phyloP scores from a whole-genome alignment of 768 basidiomycete genomes.

The Russula sp. region DNA sequence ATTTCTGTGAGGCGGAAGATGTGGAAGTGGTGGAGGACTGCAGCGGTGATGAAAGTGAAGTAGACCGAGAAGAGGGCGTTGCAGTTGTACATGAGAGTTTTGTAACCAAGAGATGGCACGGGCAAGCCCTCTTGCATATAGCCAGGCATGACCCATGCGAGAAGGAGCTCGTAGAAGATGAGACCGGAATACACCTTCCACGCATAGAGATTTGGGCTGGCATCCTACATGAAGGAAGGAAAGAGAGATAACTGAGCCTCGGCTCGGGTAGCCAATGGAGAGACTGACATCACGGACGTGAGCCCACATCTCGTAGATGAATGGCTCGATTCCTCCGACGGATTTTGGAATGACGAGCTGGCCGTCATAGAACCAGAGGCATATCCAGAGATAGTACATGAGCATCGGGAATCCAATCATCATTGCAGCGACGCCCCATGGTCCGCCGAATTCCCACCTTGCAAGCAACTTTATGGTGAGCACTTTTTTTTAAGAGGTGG shows the following conservation, averaged over 20 bases:
- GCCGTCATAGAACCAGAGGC: constrained; percentile 94
- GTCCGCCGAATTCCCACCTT: constrained; percentile 96
- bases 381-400: constrained; percentile 99
- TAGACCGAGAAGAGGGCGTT: constrained; percentile 87
- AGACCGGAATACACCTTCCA: constrained; percentile 89
- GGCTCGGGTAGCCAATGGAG: not conserved
- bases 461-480: constrained; percentile 7
- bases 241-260: not conserved
- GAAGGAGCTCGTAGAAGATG: constrained; percentile 81
- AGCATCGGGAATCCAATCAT: constrained; percentile 91
- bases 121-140: constrained; percentile 93
- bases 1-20: constrained; percentile 91
- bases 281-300: constrained; percentile 68
- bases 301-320: constrained; percentile 76
- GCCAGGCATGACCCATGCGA: constrained; percentile 89
- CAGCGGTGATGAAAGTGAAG: constrained; percentile 69
- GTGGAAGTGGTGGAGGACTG: constrained; percentile 65
- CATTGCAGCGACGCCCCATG: constrained; percentile 84
- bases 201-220: constrained; percentile 82
- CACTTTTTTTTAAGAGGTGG: not conserved
- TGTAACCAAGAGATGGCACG: constrained; percentile 89
- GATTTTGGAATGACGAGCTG: constrained; percentile 65
- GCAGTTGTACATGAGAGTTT: constrained; percentile 93
- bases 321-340: constrained; percentile 65
- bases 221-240: constrained; percentile 54